Evolutionary conservation across 805 yeast genomes (phyloP).

Genomic region (Wickerhamomyces silvicola): DNA sequence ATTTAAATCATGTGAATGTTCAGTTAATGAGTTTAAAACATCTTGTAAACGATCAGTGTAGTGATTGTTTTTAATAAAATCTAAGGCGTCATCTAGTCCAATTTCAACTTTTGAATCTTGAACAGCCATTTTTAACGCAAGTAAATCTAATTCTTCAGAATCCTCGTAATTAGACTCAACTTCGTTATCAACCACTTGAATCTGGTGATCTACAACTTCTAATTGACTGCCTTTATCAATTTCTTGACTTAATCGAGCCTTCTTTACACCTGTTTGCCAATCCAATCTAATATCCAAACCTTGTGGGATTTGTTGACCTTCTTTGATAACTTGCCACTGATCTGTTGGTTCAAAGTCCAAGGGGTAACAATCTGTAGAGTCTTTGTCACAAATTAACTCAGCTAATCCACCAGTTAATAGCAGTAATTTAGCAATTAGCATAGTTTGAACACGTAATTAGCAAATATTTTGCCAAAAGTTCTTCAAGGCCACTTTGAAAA

Average conservation of each 20-base stretch:
- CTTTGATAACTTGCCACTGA: slow-evolving; percentile 64
- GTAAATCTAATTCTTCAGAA: slow-evolving; percentile 16
- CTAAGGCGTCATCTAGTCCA: slow-evolving; percentile 17
- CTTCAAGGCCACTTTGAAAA: too few relatives aligned
- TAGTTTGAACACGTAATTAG: too few relatives aligned
- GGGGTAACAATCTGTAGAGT: slow-evolving; percentile 55
- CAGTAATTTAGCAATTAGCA: too few relatives aligned
- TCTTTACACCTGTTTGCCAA: slow-evolving; percentile 61
- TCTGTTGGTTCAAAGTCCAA: slow-evolving; percentile 51
- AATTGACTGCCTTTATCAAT: slow-evolving; percentile 5
- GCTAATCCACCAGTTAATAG: background rate
- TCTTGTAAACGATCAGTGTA: slow-evolving; percentile 7
- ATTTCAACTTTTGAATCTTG: slow-evolving; percentile 11
- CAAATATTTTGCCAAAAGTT: too few relatives aligned
- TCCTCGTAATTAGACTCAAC: too few relatives aligned
- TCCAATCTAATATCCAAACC: slow-evolving; percentile 68
- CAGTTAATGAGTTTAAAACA: slow-evolving; percentile 37
- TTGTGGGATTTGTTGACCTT: slow-evolving; percentile 72
- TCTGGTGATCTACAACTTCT: too few relatives aligned
- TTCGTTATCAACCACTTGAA: too few relatives aligned
- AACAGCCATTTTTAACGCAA: slow-evolving; percentile 18
- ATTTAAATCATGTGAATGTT: slow-evolving; percentile 62
- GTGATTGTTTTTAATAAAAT: slow-evolving; percentile 7
- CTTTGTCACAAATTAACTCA: slow-evolving; percentile 6
- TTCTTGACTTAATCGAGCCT: slow-evolving; percentile 51